Base-by-base conservation (phyloP, 2,329 filamentous ascomycete genomes). In the Alternaria sp. region DNA sequence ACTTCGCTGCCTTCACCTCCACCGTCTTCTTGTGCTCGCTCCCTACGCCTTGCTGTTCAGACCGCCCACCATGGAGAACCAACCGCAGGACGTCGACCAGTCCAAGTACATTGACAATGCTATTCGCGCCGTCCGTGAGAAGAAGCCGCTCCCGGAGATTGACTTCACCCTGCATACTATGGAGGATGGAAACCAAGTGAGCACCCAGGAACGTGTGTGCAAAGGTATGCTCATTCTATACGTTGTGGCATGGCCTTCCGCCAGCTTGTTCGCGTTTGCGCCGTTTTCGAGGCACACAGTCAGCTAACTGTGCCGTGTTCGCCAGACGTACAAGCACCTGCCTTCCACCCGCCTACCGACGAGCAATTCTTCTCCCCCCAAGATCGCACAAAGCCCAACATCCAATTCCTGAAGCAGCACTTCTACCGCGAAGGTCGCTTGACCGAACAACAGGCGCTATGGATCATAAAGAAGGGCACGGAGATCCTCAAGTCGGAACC, bases 141-240 rank as follows among this genome's bases (percentile, higher is more conserved):
- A 98, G 90, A 95, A 92, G 85, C 94, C 95, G 58, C 87, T 96
- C 54, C 96, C 96, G 62, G 95, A 98, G 86, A 98, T 99, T 77
- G 96, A 99, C 85, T 99, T 99, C 81, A 96, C 93, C 60, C 89
- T 99, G 77, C 96, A 99, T 82, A 96, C 92, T 67, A 97, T 98
- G 95, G 96, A 99, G 81, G 96, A 99, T 86, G 93, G 93, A 78
- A 90, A 88, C 57, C 93, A 97, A 84, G 96, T 99, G 79, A 98
- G 89, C 88, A 99, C 96, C 66, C 84, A 91, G 80, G 96, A 99
- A 83, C 89, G 96, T 80, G 96, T 99, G 66, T 97, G 95, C 87
- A 99, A 98, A 93, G 96, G 96, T 98, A 88, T 52, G 74, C 56
- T 65, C 43, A 57, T 51, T 65, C 26, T 55, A 15, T 25, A 12